Evolutionary conservation across 164 flowering plant species (phyloP), one percentile per base, ranked within the genome.

Genomic region (Santalum album): DNA sequence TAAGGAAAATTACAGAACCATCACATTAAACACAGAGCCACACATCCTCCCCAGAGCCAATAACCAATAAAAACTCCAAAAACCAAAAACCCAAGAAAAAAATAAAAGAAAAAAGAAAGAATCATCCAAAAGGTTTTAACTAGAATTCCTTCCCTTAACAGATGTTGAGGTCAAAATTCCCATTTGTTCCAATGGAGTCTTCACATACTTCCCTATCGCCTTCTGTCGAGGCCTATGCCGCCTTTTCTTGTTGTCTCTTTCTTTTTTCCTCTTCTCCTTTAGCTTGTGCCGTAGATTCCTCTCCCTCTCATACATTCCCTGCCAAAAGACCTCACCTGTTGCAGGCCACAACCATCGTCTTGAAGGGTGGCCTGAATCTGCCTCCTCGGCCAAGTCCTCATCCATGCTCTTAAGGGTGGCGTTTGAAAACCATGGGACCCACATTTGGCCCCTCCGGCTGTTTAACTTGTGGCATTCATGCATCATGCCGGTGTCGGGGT

Each of bases 261-360:
- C 66, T 58, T 80, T 82, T 65, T 65, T 81, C 74, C 72, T 78
- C 64, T 66, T 74, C 57, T 82, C 95, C 43, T 83, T 90, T 57
- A 78, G 77, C 27, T 56, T 58, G 16, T 71, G 69, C 40, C 82
- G 67, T 40, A 27, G 62, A 49, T 67, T 71, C 66, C 77, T 80
- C 65, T 94, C 99, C 57, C 77, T 87, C 63, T 87, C 97, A 42
- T 62, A 77, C 3, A 84, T 63, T 1, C 97, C 99, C 63, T 84
- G 85, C 95, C 95, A 94, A 46, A 72, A 78, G 14, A 94, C 79
- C 63, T 94, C 99, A 7, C 99, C 99, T 0, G 99, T 94, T 20
- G 60, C 68, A 1, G 99, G 99, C 99, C 99, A 94, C 24, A 90
- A 51, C 96, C 96, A 83, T 39, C 82, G 65, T 44, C 73, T 60